Evolutionary conservation across 768 basidiomycete genomes (phyloP).

Genomic region (Baorangia bicolor): DNA sequence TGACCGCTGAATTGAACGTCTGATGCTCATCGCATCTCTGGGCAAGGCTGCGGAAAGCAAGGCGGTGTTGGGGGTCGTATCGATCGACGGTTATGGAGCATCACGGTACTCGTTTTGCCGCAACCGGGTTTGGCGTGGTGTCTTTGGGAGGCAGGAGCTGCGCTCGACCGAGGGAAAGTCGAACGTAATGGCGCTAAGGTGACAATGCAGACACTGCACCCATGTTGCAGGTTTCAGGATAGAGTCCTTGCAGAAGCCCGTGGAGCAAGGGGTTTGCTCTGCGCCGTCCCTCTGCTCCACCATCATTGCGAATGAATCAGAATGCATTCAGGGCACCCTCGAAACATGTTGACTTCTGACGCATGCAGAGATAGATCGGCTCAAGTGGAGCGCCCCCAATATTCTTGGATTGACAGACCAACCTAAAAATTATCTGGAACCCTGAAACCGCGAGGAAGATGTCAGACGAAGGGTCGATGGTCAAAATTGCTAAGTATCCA

Average conservation of each 20-base stretch:
- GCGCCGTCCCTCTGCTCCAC: neutral
- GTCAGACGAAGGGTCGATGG: neutral
- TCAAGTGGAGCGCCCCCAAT: slow-evolving; percentile 1
- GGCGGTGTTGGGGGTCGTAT: slow-evolving; percentile 17
- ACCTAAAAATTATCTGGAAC: neutral
- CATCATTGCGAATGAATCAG: neutral
- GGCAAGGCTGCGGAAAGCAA: neutral
- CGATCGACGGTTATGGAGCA: slow-evolving; percentile 4
- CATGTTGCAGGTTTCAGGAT: neutral
- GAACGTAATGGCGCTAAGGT: neutral
- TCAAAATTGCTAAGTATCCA: slow-evolving; percentile 2
- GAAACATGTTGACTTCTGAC: slow-evolving; percentile 1
- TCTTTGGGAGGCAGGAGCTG: neutral
- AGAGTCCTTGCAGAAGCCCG: neutral
- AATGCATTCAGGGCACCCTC: neutral
- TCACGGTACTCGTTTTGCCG: neutral
- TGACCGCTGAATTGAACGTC: slow-evolving; percentile 5
- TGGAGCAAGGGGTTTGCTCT: neutral
- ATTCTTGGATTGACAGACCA: neutral
- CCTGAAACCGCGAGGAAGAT: slow-evolving; percentile 5
- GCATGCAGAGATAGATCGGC: neutral
- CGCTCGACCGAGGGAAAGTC: neutral
- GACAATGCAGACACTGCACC: neutral
- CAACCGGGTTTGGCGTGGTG: neutral
- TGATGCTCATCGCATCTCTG: slow-evolving; percentile 3